phyloP scores from a whole-genome alignment of 306 rosid species.

The Arachis hypogaea region DNA sequence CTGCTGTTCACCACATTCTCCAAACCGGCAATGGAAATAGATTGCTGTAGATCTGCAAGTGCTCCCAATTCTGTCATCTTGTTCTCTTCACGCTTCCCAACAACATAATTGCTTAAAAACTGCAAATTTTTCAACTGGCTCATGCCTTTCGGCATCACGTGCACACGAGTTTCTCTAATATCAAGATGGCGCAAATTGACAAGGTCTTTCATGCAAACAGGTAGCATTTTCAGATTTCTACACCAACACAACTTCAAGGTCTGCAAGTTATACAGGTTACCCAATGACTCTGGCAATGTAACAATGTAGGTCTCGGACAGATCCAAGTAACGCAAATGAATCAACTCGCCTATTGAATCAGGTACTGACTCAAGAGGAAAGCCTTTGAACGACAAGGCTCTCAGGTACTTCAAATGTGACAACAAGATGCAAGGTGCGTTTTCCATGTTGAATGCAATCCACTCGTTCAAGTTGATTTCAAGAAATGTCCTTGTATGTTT shows the following conservation, averaged over 20 bases:
- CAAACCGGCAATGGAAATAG: not conserved
- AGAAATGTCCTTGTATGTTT: not conserved
- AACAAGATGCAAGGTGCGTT: too few relatives aligned
- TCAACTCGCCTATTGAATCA: not conserved
- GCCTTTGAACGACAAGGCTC: not conserved
- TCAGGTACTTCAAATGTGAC: not conserved
- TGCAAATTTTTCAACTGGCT: not conserved
- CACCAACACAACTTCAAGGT: not conserved
- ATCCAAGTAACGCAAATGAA: not conserved
- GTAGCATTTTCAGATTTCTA: not conserved
- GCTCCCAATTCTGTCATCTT: not conserved
- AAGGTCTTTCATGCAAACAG: not conserved
- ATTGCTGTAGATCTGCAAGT: not conserved
- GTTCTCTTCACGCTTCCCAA: not conserved
- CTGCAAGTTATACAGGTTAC: not conserved
- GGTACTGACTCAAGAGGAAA: not conserved
- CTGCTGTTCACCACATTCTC: not conserved
- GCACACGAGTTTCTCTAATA: not conserved
- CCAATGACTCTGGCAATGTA: not conserved
- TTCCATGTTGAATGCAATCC: not conserved
- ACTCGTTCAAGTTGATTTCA: fast-evolving
- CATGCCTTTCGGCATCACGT: not conserved
- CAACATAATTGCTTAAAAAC: not conserved
- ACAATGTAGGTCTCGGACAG: not conserved
- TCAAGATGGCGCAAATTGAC: not conserved